phyloP scores from a whole-genome alignment of 495 filamentous ascomycete genomes.

The Paragyromitra xinjiangensis region DNA sequence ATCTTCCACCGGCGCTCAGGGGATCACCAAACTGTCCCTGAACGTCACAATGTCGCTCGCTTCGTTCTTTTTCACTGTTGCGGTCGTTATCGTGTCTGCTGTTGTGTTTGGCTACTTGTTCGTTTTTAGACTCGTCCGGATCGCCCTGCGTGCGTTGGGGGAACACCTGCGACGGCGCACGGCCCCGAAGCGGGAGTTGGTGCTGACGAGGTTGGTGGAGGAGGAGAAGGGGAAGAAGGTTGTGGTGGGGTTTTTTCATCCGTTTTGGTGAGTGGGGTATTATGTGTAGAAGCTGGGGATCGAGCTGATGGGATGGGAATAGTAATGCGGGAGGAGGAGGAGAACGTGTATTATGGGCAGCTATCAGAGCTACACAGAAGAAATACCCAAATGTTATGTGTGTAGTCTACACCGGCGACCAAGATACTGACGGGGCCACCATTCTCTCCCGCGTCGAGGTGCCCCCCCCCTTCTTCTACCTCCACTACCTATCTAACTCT shows the following conservation, averaged over 20 bases:
- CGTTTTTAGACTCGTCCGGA: conserved; percentile 25
- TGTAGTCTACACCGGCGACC: conserved; percentile 93
- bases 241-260: conserved; percentile 94
- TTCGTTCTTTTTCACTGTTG: conserved; percentile 18
- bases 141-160: conserved; percentile 48
- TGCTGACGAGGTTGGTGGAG: conserved; percentile 23
- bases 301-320: conserved; percentile 28
- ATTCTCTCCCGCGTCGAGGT: conserved; percentile 83
- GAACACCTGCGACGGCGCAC: conserved; percentile 52
- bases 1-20: neutral
- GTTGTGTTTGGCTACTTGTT: conserved; percentile 45
- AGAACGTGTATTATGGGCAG: conserved; percentile 96
- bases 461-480: conserved; percentile 13
- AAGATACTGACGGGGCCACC: conserved; percentile 78
- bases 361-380: conserved; percentile 87
- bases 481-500: neutral
- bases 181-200: conserved; percentile 33
- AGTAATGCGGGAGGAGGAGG: conserved; percentile 97
- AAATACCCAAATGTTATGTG: conserved; percentile 89
- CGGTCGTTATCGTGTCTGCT: conserved; percentile 18
- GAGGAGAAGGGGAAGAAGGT: conserved; percentile 5
- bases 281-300: neutral
- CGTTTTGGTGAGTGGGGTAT: conserved; percentile 76
- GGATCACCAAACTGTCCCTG: neutral
- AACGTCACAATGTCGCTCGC: conserved; percentile 19